Percentiles rank a stretch among this genome's conserved stretches.
Evolutionary conservation across 2,329 filamentous ascomycete species (phyloP).

Genomic region (Zymoseptoria brevis): DNA sequence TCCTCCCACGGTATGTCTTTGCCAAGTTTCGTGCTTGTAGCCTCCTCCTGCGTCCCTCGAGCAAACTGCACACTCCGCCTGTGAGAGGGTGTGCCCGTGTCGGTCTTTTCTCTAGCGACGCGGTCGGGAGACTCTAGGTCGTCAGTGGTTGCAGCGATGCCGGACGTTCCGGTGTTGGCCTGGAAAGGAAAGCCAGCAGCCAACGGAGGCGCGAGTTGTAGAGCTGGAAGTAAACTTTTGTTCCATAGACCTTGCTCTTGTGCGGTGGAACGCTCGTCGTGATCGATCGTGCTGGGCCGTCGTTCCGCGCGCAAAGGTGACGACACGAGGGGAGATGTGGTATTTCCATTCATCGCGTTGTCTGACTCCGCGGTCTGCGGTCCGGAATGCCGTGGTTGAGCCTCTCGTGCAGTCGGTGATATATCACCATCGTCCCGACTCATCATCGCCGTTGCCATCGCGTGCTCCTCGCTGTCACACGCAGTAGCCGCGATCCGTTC

Average conservation of each 20-base stretch:
- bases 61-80: constrained; percentile 26
- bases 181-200: constrained; percentile 16
- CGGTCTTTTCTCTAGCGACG: constrained; percentile 1
- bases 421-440: background rate
- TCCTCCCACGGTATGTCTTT: constrained; percentile 23
- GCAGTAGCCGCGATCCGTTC: background rate
- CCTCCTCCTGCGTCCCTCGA: constrained; percentile 17
- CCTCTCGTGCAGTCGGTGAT: background rate
- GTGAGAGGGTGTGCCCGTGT: constrained; percentile 18
- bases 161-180: constrained; percentile 13
- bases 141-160: constrained; percentile 16
- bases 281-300: constrained; percentile 1
- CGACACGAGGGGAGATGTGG: background rate
- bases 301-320: constrained; percentile 7
- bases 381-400: background rate
- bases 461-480: background rate
- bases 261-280: constrained; percentile 1
- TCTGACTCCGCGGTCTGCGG: background rate
- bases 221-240: background rate
- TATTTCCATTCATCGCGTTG: background rate
- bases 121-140: constrained; percentile 4
- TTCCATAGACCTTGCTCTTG: constrained; percentile 1
- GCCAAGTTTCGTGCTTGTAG: constrained; percentile 12
- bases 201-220: constrained; percentile 13
- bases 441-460: background rate